Evolutionary conservation across 371 early-diverging fungal genomes (phyloP), one percentile per base, ranked within the genome.

Genomic region (Polyrhizophydium stewartii): DNA sequence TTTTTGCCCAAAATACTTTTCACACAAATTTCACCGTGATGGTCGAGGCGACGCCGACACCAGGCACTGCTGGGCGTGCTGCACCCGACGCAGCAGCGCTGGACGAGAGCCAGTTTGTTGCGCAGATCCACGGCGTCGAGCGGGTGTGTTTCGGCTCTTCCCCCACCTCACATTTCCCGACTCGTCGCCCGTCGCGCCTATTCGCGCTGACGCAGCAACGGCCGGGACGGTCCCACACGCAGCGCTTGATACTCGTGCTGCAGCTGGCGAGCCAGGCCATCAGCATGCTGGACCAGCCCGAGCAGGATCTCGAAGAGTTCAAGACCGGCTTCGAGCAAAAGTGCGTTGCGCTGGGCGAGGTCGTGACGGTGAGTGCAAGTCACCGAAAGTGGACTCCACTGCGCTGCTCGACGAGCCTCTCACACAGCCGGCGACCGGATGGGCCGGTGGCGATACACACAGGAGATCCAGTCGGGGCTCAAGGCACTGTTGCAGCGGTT

Each of bases 61-160:
- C n/a, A n/a, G n/a, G n/a, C n/a, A n/a, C n/a, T n/a, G n/a, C n/a
- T n/a, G n/a, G n/a, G n/a, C n/a, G n/a, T n/a, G n/a, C n/a, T n/a
- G n/a, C n/a, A n/a, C n/a, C n/a, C n/a, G n/a, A n/a, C n/a, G n/a
- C n/a, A n/a, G n/a, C n/a, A n/a, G 35, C 35, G 35, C 3, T 19
- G n/a, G 45, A 45, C 3, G 45, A 45, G n/a, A 25, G 25, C n/a
- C 53, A 53, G 24, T 5, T n/a, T 5, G 53, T 53, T 16, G 53
- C 53, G 24, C 53, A 53, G 32, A 53, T 53, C 5, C 53, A 53
- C 35, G 53, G 30, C 24, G 53, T 53, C 35, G 53, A 53, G 25
- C 6, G 25, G 53, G 53, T 53, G 7, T 7, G 24, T 25, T 35
- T 53, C 10, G 35, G 3, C 7, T 35, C 40, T 40, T 40, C 40